Evolutionary conservation across 805 yeast genomes (phyloP), one percentile per base, ranked within the genome.

Genomic region (Candida cerambycidarum): DNA sequence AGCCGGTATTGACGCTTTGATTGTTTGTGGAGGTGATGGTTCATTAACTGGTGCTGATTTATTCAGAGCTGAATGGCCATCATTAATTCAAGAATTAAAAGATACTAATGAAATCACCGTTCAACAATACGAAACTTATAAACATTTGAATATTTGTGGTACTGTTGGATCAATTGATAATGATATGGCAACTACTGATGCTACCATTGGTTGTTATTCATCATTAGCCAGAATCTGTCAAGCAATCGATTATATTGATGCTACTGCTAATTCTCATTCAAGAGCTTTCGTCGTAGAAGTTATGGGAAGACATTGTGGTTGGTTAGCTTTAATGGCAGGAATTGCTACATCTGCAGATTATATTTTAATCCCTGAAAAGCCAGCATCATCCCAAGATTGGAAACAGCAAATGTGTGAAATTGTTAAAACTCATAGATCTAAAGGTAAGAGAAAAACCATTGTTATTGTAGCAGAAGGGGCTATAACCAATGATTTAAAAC

Each of bases 391-490:
- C 14, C 73, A 73, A 25, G 73, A 75, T 25, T 93, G 99, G 99
- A 79, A 80, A 53, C 82, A 81, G 19, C 87, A 88, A 51, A 79
- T 93, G 81, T 76, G 81, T 54, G 71, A 76, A 29, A 81, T 89
- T 52, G 89, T 89, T 51, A 62, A 69, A 45, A 80, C 88, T 54
- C 97, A 92, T 67, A 80, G 98, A 58, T 67, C 71, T 39, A 83
- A 80, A 56, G 99, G 99, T 46, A 85, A 90, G 67, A 78, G 99
- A 65, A 92, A 90, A 69, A 87, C 96, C 34, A 90, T 90, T 40
- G 97, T 93, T 44, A 89, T 93, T 62, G 98, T 93, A 29, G 97
- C 99, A 18, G 99, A 93, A 71, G 99, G 99, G 61, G 99, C 99
- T 23, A 79, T 92, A 47, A 93, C 88, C 58, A 73, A 76, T 52